A percentile compares a stretch with the other conserved stretches of the same genome.
Evolutionary conservation across 768 basidiomycete species (phyloP).

Genomic region (Termitomyces sp.): DNA sequence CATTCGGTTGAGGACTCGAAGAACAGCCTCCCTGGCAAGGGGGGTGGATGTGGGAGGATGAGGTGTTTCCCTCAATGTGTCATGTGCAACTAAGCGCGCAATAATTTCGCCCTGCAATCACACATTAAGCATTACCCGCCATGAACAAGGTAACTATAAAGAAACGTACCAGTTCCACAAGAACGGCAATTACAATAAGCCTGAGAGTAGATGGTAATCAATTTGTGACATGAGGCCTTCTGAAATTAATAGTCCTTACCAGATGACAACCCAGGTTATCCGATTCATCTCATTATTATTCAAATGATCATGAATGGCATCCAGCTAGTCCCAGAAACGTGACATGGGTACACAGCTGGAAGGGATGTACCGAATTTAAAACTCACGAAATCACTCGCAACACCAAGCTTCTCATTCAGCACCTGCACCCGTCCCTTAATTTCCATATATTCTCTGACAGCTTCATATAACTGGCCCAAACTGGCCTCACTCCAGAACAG

Average conservation of each 20-base stretch:
- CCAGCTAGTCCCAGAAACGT: conserved; percentile 55
- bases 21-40: conserved; percentile 31
- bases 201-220: conserved; percentile 32
- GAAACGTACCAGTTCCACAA: conserved; percentile 77
- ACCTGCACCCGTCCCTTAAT: conserved; percentile 77
- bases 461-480: conserved; percentile 83
- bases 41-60: conserved; percentile 6
- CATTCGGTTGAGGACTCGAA: conserved; percentile 37
- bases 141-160: background rate
- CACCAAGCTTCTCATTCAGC: conserved; percentile 82
- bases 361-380: background rate
- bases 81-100: conserved; percentile 70
- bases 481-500: conserved; percentile 95
- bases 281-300: conserved; percentile 88
- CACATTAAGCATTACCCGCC: background rate
- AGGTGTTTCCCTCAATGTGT: conserved; percentile 29
- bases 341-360: background rate
- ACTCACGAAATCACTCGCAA: conserved; percentile 85
- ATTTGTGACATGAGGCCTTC: conserved; percentile 12
- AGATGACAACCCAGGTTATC: conserved; percentile 62
- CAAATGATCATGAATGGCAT: conserved; percentile 89
- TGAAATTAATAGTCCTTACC: conserved; percentile 27
- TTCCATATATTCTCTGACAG: conserved; percentile 93
- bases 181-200: conserved; percentile 83
- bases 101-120: conserved; percentile 67